Percentiles rank a stretch among this genome's conserved stretches.
These are phyloP conservation scores for Paecilomyces fulvus DNA, from an alignment of 2,329 filamentous ascomycete species.

Conservation along the genomic window DNA sequence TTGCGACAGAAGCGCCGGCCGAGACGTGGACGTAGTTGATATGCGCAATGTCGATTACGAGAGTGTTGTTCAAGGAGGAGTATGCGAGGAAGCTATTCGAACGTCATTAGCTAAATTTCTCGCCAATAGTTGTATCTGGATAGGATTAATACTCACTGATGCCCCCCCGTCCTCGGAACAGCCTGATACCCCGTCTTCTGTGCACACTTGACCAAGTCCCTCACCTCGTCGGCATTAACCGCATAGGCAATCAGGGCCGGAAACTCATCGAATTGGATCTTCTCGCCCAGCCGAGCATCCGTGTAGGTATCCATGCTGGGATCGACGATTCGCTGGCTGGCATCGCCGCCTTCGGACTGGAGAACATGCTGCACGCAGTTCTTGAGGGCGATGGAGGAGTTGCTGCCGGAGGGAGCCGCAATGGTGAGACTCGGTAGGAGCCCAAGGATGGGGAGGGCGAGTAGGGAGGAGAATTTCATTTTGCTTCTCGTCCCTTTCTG, in stretches of 20 bases:
- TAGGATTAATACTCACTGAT: not conserved
- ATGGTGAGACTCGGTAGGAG: not conserved
- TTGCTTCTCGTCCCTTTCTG: not conserved
- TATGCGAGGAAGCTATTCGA: constrained; percentile 7
- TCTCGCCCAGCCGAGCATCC: not conserved
- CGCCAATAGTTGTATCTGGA: not conserved
- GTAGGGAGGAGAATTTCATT: not conserved
- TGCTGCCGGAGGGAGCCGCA: not conserved
- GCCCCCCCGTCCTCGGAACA: not conserved
- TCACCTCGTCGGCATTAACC: not conserved
- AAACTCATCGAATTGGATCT: not conserved
- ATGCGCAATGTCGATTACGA: constrained; percentile 11
- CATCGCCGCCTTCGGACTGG: not conserved
- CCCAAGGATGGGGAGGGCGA: not conserved
- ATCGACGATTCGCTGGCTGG: not conserved
- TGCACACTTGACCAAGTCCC: not conserved
- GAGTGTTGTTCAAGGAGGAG: constrained; percentile 9
- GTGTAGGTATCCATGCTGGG: not conserved
- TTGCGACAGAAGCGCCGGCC: constrained; percentile 17
- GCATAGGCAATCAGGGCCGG: not conserved
- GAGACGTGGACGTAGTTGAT: constrained; percentile 21
- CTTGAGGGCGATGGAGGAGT: not conserved
- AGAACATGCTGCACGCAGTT: not conserved
- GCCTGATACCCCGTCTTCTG: not conserved
- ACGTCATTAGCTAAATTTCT: not conserved